Percentiles rank a stretch among this genome's conserved stretches.
Evolutionary conservation across 176 grass and related monocot species (phyloP).

Genomic region (Paspalum vaginatum): DNA sequence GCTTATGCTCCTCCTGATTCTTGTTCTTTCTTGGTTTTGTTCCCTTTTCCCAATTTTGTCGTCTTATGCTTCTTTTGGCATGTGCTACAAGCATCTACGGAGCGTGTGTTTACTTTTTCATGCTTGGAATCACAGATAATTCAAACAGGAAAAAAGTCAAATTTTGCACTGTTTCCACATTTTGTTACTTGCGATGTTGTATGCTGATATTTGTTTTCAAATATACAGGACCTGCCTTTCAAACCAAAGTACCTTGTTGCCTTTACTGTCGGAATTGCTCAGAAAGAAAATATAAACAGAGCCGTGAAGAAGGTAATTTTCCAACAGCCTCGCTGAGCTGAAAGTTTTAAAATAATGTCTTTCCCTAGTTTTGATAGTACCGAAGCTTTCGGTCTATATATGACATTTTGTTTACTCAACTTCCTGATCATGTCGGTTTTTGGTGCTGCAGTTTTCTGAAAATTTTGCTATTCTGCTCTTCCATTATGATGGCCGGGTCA

Average conservation of each 20-base stretch:
- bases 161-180: background rate
- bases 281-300: conserved; percentile 86
- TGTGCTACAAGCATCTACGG: background rate
- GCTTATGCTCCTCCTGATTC: background rate
- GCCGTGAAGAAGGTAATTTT: conserved; percentile 78
- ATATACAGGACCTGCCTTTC: conserved; percentile 77
- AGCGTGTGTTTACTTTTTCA: background rate
- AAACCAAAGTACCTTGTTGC: conserved; percentile 91
- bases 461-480: conserved; percentile 82
- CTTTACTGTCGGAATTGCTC: conserved; percentile 73
- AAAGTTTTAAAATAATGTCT: background rate
- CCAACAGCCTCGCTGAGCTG: background rate
- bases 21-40: conserved; percentile 34
- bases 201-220: conserved; percentile 42
- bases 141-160: background rate
- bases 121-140: background rate
- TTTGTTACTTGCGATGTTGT: background rate
- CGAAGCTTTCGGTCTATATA: conserved; percentile 3
- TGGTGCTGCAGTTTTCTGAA: conserved; percentile 68
- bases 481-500: conserved; percentile 73
- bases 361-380: background rate
- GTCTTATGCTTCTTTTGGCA: background rate
- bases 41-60: background rate
- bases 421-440: conserved; percentile 28
- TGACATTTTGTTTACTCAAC: conserved; percentile 2